phyloP scores from a whole-genome alignment of 306 rosid genomes.

The Abrus precatorius region DNA sequence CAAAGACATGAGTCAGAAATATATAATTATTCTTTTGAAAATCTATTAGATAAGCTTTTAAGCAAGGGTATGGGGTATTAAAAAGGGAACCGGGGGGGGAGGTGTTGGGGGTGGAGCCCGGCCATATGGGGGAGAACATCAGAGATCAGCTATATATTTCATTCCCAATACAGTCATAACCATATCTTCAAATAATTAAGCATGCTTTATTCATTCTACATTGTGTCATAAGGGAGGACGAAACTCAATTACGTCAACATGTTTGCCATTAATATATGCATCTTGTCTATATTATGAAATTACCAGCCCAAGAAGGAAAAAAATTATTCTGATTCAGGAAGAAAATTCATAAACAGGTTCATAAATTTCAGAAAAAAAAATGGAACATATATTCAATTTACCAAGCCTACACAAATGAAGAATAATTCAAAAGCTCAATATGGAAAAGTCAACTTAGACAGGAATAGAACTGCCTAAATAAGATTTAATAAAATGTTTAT shows the following conservation, averaged over 20 bases:
- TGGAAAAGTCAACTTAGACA: constrained; percentile 7
- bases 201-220: background rate
- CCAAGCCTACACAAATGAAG: constrained; percentile 6
- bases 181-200: constrained; percentile 15
- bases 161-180: constrained; percentile 17
- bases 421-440: constrained; percentile 22
- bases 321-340: constrained; percentile 21
- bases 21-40: background rate
- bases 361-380: constrained; percentile 11
- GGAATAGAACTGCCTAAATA: constrained; percentile 29
- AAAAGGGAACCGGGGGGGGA: background rate
- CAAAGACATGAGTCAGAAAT: constrained; percentile 47
- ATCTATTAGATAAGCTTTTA: constrained; percentile 9
- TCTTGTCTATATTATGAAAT: constrained; percentile 9
- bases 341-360: background rate
- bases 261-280: constrained; percentile 30
- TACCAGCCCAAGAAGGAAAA: constrained; percentile 5
- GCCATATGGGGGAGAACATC: constrained; percentile 2
- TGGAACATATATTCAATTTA: background rate
- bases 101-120: too few relatives aligned
- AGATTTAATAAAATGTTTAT: background rate
- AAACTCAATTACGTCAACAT: constrained; percentile 28
- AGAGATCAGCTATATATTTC: background rate
- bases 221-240: constrained; percentile 19
- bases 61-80: constrained; percentile 10